Evolutionary conservation across 495 filamentous ascomycete genomes (phyloP).

Genomic region (Trichoderma asperelloides): DNA sequence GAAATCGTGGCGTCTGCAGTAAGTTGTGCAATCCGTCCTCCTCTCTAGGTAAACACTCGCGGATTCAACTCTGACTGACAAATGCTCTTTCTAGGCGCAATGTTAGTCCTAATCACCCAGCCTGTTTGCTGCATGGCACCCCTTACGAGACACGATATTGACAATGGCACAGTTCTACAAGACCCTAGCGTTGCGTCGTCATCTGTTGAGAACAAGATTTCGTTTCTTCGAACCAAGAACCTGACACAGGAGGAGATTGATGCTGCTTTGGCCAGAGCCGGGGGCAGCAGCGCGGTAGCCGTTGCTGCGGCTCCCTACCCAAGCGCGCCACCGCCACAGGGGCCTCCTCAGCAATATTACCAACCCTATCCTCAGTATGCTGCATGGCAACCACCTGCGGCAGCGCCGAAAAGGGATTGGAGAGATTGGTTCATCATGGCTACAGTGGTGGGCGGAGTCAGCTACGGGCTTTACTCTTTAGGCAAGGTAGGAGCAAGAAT

Average conservation of each 20-base stretch:
- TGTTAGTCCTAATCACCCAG: slow-evolving; percentile 26
- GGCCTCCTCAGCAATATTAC: slow-evolving; percentile 56
- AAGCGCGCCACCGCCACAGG: slow-evolving; percentile 37
- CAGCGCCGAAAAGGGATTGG: slow-evolving; percentile 83
- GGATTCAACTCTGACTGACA: background rate
- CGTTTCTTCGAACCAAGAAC: slow-evolving; percentile 95
- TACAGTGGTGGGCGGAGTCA: slow-evolving; percentile 75
- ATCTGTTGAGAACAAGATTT: slow-evolving; percentile 83
- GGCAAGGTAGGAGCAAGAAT: slow-evolving; percentile 52
- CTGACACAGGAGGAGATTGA: slow-evolving; percentile 93
- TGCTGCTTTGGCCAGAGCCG: slow-evolving; percentile 65
- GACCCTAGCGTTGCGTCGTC: slow-evolving; percentile 86
- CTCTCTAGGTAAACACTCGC: background rate
- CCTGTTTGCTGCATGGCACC: slow-evolving; percentile 28
- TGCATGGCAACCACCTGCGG: slow-evolving; percentile 50
- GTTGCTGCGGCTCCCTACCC: slow-evolving; percentile 37
- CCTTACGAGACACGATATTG: background rate
- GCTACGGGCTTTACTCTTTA: slow-evolving; percentile 79
- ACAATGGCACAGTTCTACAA: slow-evolving; percentile 61
- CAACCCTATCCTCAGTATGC: slow-evolving; percentile 55
- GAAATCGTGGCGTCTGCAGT: slow-evolving; percentile 77
- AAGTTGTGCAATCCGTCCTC: slow-evolving; percentile 24
- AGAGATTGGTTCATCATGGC: slow-evolving; percentile 98
- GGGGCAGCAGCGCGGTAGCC: slow-evolving; percentile 23
- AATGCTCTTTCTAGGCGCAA: slow-evolving; percentile 24